These are phyloP conservation scores for Inonotus hispidus DNA, from an alignment of 1,284 basidiomycete genomes.

Conservation along the genomic window DNA sequence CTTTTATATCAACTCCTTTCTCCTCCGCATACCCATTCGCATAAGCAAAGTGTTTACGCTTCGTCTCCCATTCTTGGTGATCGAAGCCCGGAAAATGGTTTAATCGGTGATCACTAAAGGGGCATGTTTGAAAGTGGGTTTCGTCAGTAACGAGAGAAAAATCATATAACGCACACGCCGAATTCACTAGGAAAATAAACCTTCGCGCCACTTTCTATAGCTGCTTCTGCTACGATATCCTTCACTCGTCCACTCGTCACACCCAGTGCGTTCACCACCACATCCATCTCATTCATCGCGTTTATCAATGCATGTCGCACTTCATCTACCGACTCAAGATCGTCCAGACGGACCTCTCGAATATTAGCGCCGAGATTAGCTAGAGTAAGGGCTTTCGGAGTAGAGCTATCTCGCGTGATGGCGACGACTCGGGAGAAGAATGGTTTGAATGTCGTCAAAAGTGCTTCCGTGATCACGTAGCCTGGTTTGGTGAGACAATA, in stretches of 20 bases:
- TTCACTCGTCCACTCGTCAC: conserved; percentile 17
- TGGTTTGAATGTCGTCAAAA: conserved; percentile 23
- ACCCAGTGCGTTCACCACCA: conserved; percentile 25
- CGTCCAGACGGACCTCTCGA: conserved; percentile 13
- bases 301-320: conserved; percentile 6
- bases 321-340: conserved; percentile 15
- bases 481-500: conserved; percentile 11
- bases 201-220: conserved; percentile 23
- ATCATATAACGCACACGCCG: conserved; percentile 28
- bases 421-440: conserved; percentile 25
- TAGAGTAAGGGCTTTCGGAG: conserved; percentile 22
- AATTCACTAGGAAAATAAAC: conserved; percentile 31
- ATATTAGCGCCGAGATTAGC: conserved; percentile 25
- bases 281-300: conserved; percentile 25
- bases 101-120: conserved; percentile 25
- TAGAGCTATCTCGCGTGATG: conserved; percentile 24
- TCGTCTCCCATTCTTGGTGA: conserved; percentile 24
- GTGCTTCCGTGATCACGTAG: conserved; percentile 18
- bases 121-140: neutral
- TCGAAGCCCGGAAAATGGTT: conserved; percentile 28
- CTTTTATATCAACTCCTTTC: conserved; percentile 21
- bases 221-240: conserved; percentile 23
- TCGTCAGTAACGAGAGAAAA: neutral
- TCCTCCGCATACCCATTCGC: conserved; percentile 22
- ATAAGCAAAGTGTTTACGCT: conserved; percentile 22